Percentiles rank a stretch among this genome's conserved stretches.
Evolutionary conservation across 2,329 filamentous ascomycete genomes (phyloP).

Genomic region (Ophiocordyceps camponoti-saundersi): DNA sequence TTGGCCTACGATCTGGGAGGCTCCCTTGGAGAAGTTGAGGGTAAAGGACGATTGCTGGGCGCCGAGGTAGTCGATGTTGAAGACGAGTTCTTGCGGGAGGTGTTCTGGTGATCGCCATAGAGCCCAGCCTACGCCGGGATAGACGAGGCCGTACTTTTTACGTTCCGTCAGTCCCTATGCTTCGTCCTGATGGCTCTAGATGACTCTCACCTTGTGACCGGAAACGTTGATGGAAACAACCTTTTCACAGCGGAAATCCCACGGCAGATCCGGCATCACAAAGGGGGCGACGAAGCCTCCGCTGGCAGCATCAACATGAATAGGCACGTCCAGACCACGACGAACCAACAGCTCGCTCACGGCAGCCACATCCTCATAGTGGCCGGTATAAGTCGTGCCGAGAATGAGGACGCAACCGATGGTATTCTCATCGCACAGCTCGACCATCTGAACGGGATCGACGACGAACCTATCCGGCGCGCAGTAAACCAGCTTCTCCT

Average conservation of each 20-base stretch:
- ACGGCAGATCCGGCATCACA: conserved; percentile 64
- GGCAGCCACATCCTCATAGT: conserved; percentile 86
- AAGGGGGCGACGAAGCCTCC: conserved; percentile 92
- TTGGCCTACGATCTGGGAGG: conserved; percentile 86
- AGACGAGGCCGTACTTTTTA: conserved; percentile 47
- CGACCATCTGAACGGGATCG: conserved; percentile 43
- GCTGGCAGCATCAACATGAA: conserved; percentile 85
- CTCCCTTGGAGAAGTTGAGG: conserved; percentile 92
- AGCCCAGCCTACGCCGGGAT: conserved; percentile 89
- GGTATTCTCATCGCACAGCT: conserved; percentile 48
- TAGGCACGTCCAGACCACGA: conserved; percentile 61
- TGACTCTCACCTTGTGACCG: conserved; percentile 53
- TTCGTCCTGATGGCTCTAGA: neutral
- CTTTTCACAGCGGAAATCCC: conserved; percentile 82
- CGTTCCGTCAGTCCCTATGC: too few relatives aligned
- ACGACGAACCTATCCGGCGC: conserved; percentile 44
- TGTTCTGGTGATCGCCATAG: conserved; percentile 74
- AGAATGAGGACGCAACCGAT: conserved; percentile 89
- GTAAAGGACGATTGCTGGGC: conserved; percentile 93
- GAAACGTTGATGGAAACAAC: conserved; percentile 91
- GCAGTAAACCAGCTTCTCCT: conserved; percentile 66
- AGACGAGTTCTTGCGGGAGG: conserved; percentile 80
- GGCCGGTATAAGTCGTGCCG: conserved; percentile 85
- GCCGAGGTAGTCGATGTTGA: conserved; percentile 98
- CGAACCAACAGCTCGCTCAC: conserved; percentile 77